Percentiles rank a stretch among this genome's conserved stretches.
Evolutionary conservation across 2,329 filamentous ascomycete genomes (phyloP).

Genomic region (Blastomyces emzantsi): DNA sequence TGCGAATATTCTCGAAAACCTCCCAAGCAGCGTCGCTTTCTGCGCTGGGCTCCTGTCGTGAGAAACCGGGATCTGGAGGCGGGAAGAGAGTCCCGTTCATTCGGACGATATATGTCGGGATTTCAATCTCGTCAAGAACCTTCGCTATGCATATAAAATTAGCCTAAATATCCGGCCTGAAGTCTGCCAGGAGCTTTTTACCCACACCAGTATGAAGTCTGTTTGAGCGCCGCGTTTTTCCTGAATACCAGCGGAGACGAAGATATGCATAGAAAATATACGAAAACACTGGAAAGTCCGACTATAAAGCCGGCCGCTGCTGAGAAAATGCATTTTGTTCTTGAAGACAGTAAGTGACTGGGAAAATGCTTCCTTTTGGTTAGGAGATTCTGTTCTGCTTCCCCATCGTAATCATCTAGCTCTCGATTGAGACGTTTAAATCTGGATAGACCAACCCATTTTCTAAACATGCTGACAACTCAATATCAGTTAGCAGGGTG

Average conservation of each 20-base stretch:
- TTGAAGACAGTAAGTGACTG: background rate
- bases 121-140: constrained; percentile 14
- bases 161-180: background rate
- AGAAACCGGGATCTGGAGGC: constrained; percentile 18
- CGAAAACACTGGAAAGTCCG: background rate
- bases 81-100: constrained; percentile 24
- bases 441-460: background rate
- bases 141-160: constrained; percentile 10
- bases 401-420: background rate
- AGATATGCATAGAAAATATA: background rate
- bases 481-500: background rate
- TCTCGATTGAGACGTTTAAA: background rate
- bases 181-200: background rate
- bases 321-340: background rate
- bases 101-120: constrained; percentile 10
- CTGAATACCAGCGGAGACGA: background rate
- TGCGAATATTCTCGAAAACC: constrained; percentile 22
- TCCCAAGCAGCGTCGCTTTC: constrained; percentile 24
- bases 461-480: constrained; percentile 3
- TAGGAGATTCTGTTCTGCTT: background rate
- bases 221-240: constrained; percentile 8
- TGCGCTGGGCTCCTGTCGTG: constrained; percentile 24
- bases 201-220: constrained; percentile 12
- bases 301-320: background rate
- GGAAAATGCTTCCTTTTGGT: background rate